These are phyloP conservation scores for Eucalyptus viminalis DNA, from an alignment of 345 rosid species.

Conservation along the genomic window DNA sequence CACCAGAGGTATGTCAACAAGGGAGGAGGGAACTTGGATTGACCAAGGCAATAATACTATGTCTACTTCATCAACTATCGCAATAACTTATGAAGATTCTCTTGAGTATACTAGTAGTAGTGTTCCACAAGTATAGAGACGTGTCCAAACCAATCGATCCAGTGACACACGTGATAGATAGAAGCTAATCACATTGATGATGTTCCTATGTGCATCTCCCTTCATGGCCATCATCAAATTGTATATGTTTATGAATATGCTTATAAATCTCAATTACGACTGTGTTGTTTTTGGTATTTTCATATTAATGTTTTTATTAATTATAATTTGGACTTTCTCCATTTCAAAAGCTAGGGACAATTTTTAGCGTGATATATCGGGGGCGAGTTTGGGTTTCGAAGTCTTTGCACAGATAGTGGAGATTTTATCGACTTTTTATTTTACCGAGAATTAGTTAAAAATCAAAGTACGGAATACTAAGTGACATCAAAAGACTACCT, in stretches of 20 bases:
- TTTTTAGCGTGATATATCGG: rapidly evolving
- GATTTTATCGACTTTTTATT: slow-evolving; percentile 37
- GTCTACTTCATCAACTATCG: not conserved
- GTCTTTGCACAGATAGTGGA: not conserved
- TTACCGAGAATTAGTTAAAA: slow-evolving; percentile 20
- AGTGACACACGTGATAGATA: rapidly evolving
- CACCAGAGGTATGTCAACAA: not conserved
- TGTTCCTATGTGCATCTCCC: no score
- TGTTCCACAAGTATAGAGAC: not conserved
- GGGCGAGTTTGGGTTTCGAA: not conserved
- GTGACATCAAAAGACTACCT: no score
- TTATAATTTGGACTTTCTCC: not conserved
- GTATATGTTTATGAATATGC: no score
- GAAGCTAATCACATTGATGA: not conserved
- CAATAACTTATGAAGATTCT: not conserved
- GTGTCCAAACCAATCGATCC: not conserved
- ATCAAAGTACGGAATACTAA: no score
- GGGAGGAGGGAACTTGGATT: not conserved
- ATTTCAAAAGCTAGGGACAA: not conserved
- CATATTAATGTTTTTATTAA: not conserved
- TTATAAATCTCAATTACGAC: no score
- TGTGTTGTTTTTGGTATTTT: not conserved
- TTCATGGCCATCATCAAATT: no score
- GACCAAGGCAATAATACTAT: not conserved
- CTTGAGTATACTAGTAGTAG: not conserved